Conservation (phyloP, 1,139 yeast species). For the Candida mesenterica region DNA sequence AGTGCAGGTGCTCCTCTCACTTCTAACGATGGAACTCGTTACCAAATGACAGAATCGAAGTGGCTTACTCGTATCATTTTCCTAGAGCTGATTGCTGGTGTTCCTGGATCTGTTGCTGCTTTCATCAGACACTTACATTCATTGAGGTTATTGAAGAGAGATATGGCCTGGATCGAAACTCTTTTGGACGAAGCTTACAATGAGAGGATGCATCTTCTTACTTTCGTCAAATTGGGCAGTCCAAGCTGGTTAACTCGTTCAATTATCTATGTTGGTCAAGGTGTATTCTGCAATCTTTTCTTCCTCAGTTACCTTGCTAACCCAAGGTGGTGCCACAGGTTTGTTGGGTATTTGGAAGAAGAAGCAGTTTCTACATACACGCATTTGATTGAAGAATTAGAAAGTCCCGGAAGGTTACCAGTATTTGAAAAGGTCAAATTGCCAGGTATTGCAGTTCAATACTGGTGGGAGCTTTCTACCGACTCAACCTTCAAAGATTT, state of each 20-base stretch:
- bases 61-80: conserved; percentile 72
- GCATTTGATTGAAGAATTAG: conserved; percentile 54
- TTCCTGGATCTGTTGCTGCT: conserved; percentile 77
- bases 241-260: conserved; percentile 61
- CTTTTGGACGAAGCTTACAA: conserved; percentile 75
- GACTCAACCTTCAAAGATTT: conserved; percentile 60
- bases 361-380: conserved; percentile 76
- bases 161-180: conserved; percentile 77
- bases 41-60: conserved; percentile 58
- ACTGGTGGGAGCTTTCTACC: conserved; percentile 55
- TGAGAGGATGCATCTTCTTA: conserved; percentile 74
- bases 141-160: conserved; percentile 58
- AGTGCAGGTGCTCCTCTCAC: conserved; percentile 28
- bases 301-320: conserved; percentile 58
- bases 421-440: conserved; percentile 43
- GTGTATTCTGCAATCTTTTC: conserved; percentile 66
- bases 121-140: conserved; percentile 66
- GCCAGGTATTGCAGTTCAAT: conserved; percentile 60
- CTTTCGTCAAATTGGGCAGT: conserved; percentile 63
- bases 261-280: conserved; percentile 68
- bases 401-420: conserved; percentile 50
- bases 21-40: conserved; percentile 44
- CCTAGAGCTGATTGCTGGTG: conserved; percentile 74
- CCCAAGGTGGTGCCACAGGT: conserved; percentile 70
- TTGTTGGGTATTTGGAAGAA: conserved; percentile 78